Evolutionary conservation across 2,329 filamentous ascomycete genomes (phyloP).

Genomic region (Hymenoscyphus fructigenus): DNA sequence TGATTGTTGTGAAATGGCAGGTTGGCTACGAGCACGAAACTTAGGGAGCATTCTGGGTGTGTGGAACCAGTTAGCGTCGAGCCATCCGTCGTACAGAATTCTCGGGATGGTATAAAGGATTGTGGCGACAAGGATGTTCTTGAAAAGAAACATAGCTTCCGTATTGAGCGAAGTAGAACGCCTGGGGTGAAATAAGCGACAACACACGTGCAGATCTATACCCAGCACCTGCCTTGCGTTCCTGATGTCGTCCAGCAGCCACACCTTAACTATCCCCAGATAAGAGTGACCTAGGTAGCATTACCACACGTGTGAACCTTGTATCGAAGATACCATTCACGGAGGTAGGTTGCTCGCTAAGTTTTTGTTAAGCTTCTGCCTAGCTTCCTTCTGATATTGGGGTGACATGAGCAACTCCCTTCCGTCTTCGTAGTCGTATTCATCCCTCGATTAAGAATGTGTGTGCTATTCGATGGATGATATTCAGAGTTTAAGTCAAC

Average conservation of each 20-base stretch:
- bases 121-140: too few species aligned
- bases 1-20: too few species aligned
- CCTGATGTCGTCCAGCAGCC: neutral
- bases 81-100: neutral
- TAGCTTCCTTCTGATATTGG: neutral
- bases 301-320: slow-evolving; percentile 1
- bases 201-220: neutral
- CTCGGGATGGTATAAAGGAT: neutral
- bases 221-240: slow-evolving; percentile 3
- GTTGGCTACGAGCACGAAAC: too few species aligned
- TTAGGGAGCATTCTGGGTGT: neutral
- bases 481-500: too few species aligned
- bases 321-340: neutral
- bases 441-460: neutral
- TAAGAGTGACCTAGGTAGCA: slow-evolving; percentile 1
- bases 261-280: neutral
- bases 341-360: neutral
- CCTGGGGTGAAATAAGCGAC: neutral
- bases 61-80: neutral
- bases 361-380: neutral
- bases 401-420: neutral
- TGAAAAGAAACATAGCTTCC: neutral
- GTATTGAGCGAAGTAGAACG: neutral
- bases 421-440: neutral
- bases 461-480: neutral